A percentile compares a stretch with the other conserved stretches of the same genome.
phyloP scores from a whole-genome alignment of 306 rosid species.

The Corylus avellana region DNA sequence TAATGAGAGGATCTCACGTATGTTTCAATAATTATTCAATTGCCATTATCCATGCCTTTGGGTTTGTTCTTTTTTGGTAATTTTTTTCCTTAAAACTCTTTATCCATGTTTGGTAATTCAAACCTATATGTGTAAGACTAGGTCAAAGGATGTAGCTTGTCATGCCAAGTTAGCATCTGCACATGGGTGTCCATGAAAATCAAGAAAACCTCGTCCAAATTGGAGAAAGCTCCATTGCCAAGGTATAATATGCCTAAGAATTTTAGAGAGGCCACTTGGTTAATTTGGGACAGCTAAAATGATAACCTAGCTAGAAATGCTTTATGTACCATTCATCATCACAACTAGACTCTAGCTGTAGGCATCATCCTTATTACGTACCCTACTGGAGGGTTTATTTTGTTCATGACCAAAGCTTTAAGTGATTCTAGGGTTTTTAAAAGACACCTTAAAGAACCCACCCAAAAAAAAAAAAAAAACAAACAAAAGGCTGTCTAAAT shows the following conservation, averaged over 20 bases:
- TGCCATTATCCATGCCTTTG: neutral
- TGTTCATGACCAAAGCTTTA: neutral
- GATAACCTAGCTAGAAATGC: neutral
- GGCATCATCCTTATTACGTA: neutral
- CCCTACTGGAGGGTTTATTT: neutral
- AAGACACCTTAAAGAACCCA: neutral
- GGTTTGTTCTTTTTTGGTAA: neutral
- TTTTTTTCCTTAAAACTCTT: neutral
- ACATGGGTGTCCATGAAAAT: neutral
- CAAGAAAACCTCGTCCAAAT: neutral
- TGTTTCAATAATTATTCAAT: neutral
- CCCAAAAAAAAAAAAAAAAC: too few species aligned
- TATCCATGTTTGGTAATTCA: neutral
- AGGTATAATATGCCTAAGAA: too few species aligned
- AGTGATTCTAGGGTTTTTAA: neutral
- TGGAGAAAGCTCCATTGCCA: neutral
- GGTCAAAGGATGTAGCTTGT: neutral
- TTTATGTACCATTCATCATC: neutral
- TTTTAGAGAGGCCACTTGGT: neutral
- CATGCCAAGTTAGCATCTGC: neutral
- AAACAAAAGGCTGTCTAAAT: neutral
- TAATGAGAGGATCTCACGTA: neutral
- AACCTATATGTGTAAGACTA: neutral
- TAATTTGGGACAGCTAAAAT: neutral
- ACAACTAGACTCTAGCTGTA: neutral